phyloP scores from a whole-genome alignment of 768 basidiomycete species.

The Leucogyrophana mollusca region DNA sequence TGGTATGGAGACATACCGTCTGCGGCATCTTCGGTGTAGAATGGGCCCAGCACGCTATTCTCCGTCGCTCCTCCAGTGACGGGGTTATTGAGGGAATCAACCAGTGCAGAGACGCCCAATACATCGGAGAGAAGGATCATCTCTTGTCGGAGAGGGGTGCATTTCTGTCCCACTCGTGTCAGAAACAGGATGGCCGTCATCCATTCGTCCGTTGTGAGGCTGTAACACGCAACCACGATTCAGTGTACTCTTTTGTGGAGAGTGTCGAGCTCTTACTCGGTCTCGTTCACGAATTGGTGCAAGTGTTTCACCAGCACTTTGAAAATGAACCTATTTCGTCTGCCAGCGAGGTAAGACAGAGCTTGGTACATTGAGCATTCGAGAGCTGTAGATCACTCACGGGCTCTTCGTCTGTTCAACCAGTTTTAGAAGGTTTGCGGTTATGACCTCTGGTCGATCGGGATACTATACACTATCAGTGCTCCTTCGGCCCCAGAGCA shows the following conservation, averaged over 20 bases:
- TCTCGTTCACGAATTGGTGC: constrained; percentile 74
- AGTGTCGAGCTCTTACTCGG: constrained; percentile 39
- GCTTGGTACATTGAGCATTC: neutral
- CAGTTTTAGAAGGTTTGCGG: constrained; percentile 43
- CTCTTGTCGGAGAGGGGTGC: constrained; percentile 69
- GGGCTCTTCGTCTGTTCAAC: constrained; percentile 35
- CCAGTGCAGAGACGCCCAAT: constrained; percentile 74
- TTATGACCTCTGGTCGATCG: constrained; percentile 48
- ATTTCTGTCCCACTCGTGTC: constrained; percentile 71
- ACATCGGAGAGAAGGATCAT: constrained; percentile 86
- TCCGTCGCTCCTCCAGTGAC: constrained; percentile 63
- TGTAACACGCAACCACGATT: constrained; percentile 15
- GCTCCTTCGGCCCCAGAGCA: too few relatives aligned
- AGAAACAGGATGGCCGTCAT: constrained; percentile 77
- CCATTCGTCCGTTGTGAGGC: constrained; percentile 85
- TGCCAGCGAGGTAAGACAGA: constrained; percentile 9
- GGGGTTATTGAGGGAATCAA: constrained; percentile 74
- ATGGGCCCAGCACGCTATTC: constrained; percentile 78
- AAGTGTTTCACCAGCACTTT: constrained; percentile 61
- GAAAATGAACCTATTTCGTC: constrained; percentile 47
- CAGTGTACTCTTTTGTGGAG: neutral
- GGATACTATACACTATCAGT: constrained; percentile 36
- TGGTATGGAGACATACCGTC: constrained; percentile 45
- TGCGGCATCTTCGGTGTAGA: constrained; percentile 75
- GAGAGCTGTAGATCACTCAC: constrained; percentile 24